phyloP scores from a whole-genome alignment of 495 filamentous ascomycete genomes.

The Margaritispora aquatica region DNA sequence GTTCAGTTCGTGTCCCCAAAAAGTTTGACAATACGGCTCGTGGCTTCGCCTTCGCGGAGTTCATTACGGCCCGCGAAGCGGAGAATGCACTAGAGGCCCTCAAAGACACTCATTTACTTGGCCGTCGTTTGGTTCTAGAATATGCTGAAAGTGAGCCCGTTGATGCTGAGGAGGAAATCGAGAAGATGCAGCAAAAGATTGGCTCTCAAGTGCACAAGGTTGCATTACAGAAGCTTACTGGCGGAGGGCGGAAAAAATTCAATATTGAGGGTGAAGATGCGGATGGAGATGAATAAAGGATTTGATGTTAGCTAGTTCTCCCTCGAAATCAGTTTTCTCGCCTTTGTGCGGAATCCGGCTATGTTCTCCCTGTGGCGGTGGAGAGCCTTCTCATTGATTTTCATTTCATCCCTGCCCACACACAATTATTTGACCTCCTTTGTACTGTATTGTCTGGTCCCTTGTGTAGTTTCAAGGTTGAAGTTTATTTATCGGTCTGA shows the following conservation, averaged over 20 bases:
- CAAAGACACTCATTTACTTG: slow-evolving; percentile 88
- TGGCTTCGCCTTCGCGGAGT: slow-evolving; percentile 96
- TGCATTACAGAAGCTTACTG: slow-evolving; percentile 78
- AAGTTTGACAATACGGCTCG: slow-evolving; percentile 83
- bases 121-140: slow-evolving; percentile 80
- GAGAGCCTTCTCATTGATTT: not conserved
- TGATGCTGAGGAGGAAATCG: slow-evolving; percentile 92
- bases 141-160: slow-evolving; percentile 79
- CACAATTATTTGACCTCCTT: not conserved
- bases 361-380: not conserved
- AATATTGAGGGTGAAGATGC: slow-evolving; percentile 47
- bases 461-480: not conserved
- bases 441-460: not conserved
- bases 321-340: not conserved
- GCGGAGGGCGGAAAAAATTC: slow-evolving; percentile 78
- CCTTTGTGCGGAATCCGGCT: not conserved
- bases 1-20: slow-evolving; percentile 87
- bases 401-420: not conserved
- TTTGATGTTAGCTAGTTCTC: not conserved
- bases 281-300: slow-evolving; percentile 19
- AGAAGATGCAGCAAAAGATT: slow-evolving; percentile 92
- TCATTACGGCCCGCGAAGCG: slow-evolving; percentile 85
- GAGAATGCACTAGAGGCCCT: slow-evolving; percentile 88
- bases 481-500: not conserved
- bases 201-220: slow-evolving; percentile 81